Evolutionary conservation across 768 basidiomycete genomes (phyloP), one percentile per base, ranked within the genome.

Genomic region (Pisolithus microcarpus): DNA sequence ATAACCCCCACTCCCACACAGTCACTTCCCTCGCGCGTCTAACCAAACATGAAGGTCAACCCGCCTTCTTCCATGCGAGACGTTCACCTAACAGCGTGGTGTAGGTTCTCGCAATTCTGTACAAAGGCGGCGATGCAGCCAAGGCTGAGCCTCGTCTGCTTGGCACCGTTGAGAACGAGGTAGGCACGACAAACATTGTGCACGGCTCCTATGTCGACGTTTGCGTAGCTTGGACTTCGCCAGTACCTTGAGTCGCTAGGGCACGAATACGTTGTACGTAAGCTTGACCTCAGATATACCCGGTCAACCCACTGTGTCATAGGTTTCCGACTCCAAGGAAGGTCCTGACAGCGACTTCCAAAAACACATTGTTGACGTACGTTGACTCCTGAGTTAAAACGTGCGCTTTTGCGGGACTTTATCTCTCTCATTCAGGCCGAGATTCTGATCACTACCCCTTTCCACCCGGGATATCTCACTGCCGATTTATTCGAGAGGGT

Each of bases 391-490:
- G 36, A 38, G 37, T 31, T 46, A 42, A 23, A 4, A 23, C 21
- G n/a, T n/a, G n/a, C n/a, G n/a, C n/a, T n/a, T n/a, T n/a, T 8
- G n/a, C 19, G 30, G 30, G 56, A 47, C 38, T 51, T 51, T 36
- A 52, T 52, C 15, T 48, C 40, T 47, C 45, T 48, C 50, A 36
- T 49, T 50, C 60, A 87, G 84, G 83, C 85, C 43, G 87, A 89
- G 65, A 78, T 89, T 51, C 65, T 88, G 61, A 89, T 88, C 65
- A 87, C 87, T 2, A 89, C 87, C 5, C 87, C 87, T 5, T 90
- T 91, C 81, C 87, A 91, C 66, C 87, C 87, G 50, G 87, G 83
- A 56, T 91, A 90, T 66, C 77, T 91, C 53, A 91, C 87, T 2
- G 76, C 73, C 36, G 86, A 87, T 0, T 72, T 89, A 49, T 61